phyloP scores from a whole-genome alignment of 2,329 filamentous ascomycete genomes.

The Mycogone perniciosa region DNA sequence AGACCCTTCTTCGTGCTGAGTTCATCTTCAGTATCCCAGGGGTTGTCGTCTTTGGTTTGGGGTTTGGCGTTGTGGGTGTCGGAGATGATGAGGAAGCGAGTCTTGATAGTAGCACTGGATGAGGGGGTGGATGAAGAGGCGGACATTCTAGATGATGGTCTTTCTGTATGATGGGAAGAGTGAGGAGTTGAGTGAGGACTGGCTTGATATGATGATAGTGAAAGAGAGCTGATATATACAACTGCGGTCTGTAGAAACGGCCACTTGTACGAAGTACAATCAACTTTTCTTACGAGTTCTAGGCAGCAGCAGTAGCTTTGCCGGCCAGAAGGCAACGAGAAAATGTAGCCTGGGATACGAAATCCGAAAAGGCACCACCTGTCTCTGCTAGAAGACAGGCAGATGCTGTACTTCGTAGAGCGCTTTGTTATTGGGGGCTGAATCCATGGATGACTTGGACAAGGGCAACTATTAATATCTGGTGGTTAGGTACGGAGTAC shows the following conservation, averaged over 20 bases:
- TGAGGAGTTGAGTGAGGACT: background rate
- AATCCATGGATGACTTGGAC: background rate
- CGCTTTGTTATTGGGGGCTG: too few species aligned
- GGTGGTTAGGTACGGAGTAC: too few species aligned
- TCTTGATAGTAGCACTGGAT: constrained; percentile 22
- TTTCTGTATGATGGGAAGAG: background rate
- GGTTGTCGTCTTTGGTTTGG: constrained; percentile 13
- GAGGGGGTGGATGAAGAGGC: background rate
- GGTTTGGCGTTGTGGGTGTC: constrained; percentile 29
- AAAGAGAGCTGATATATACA: background rate
- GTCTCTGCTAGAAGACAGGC: background rate
- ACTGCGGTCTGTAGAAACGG: background rate
- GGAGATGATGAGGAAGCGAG: constrained; percentile 33
- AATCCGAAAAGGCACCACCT: background rate
- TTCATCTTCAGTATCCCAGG: constrained; percentile 20
- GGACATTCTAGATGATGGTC: background rate
- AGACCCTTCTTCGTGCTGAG: constrained; percentile 15
- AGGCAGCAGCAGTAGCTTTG: background rate
- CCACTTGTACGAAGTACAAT: background rate
- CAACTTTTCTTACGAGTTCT: too few species aligned
- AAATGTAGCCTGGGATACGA: background rate
- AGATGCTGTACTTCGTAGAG: too few species aligned
- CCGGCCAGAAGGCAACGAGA: background rate
- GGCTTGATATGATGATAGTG: background rate
- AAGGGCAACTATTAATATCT: too few species aligned